Base-by-base conservation (phyloP, 495 filamentous ascomycete genomes). In the Peziza echinospora region DNA sequence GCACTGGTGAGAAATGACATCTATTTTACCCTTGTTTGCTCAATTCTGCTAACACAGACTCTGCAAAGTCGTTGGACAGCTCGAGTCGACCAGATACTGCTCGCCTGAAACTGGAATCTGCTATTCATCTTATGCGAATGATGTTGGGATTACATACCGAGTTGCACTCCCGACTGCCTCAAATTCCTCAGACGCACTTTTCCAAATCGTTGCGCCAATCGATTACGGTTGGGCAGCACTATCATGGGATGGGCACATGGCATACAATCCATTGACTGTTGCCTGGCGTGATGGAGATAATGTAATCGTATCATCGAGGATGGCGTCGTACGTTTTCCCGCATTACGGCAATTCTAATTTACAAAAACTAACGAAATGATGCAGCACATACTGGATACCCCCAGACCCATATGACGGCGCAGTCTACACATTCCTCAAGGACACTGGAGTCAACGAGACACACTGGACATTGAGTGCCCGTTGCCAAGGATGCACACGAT, bases 211-310 rank as follows among this genome's bases (percentile, higher is more conserved):
- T 17, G 66, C 66, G 10, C 55, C 61, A 5, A 50, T 58, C 21
- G 30, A 51, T 10, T 60, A 61, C 2, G 67, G 63, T 19, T 72
- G 69, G 69, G 63, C 60, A 0, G 66, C 61, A 5, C 30, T 72
- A 13, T 64, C 63, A 1, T 70, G 65, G 67, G 69, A 64, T 19
- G 69, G 69, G 7, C 64, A 59, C 45, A 72, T 72, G 69, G 51
- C 59, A 10, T 59, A 59, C 28, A 69, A 71, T 49, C 69, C 69
- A 9, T 58, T 72, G 30, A 63, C 64, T 0, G 53, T 72, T 0
- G 64, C 47, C 0, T 72, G 66, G 65, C 54, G 62, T 13, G 65
- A 71, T 49, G 64, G 65, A 0, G 55, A 66, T 13, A 52, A 17
- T 3, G 60, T 61, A 0, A 47, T 66, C 1, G 55, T 65, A 2